A percentile compares a stretch with the other conserved stretches of the same genome.
Conservation (phyloP, 1,284 basidiomycete species). For the Malassezia brasiliensis region DNA sequence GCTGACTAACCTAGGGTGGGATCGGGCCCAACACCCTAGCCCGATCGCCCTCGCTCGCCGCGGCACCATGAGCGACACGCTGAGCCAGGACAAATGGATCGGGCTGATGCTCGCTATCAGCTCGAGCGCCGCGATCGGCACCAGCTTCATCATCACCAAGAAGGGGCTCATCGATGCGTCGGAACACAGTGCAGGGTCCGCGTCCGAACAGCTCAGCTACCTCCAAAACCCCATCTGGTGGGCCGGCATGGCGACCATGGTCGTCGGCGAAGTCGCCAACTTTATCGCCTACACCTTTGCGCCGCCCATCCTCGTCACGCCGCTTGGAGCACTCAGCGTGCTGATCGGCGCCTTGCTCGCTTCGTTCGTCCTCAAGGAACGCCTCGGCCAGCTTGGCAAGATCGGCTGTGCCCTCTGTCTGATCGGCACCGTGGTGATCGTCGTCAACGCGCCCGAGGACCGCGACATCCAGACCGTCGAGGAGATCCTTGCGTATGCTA, state of each 20-base stretch:
- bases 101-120: constrained; percentile 44
- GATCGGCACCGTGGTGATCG: constrained; percentile 82
- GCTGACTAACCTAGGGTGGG: neutral
- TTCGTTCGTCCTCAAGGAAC: constrained; percentile 69
- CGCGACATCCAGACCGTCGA: constrained; percentile 87
- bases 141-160: constrained; percentile 48
- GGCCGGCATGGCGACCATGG: constrained; percentile 75
- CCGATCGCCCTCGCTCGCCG: no score
- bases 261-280: constrained; percentile 65
- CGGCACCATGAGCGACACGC: constrained; percentile 12
- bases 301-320: constrained; percentile 91
- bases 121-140: constrained; percentile 44
- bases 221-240: constrained; percentile 94
- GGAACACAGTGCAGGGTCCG: constrained; percentile 35
- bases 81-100: constrained; percentile 46
- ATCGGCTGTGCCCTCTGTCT: constrained; percentile 86
- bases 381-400: constrained; percentile 82
- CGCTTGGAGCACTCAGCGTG: constrained; percentile 89
- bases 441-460: constrained; percentile 92
- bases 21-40: no score
- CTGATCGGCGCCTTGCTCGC: constrained; percentile 69
- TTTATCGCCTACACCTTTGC: constrained; percentile 98
- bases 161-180: constrained; percentile 47
- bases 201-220: constrained; percentile 54
- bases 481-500: constrained; percentile 78